Evolutionary conservation across 2,329 filamentous ascomycete genomes (phyloP).

Genomic region (Sporothrix phasma): DNA sequence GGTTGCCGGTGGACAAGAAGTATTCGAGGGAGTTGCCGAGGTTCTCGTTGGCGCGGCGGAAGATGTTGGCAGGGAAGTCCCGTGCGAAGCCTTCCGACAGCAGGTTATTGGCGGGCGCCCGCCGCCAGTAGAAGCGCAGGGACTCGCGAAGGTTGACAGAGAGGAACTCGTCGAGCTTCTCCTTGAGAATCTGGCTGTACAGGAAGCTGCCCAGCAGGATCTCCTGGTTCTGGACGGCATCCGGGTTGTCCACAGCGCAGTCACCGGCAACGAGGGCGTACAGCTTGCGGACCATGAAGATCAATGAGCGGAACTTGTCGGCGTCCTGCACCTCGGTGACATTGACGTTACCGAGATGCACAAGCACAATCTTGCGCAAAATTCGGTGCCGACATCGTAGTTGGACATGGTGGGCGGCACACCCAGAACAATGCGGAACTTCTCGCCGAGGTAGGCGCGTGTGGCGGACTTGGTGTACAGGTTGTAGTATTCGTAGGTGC

Average conservation of each 20-base stretch:
- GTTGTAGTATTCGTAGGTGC: constrained; percentile 86
- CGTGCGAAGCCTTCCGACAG: constrained; percentile 65
- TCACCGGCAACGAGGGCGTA: constrained; percentile 89
- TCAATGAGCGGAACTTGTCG: constrained; percentile 87
- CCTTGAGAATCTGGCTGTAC: constrained; percentile 92
- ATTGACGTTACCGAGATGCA: constrained; percentile 78
- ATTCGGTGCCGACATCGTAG: constrained; percentile 83
- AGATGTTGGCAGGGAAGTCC: constrained; percentile 69
- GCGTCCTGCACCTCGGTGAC: constrained; percentile 75
- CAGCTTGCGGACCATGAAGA: constrained; percentile 95
- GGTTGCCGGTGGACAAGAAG: constrained; percentile 90
- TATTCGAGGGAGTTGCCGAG: constrained; percentile 83
- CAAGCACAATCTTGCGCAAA: constrained; percentile 83
- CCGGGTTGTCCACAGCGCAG: constrained; percentile 87
- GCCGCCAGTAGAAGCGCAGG: constrained; percentile 48
- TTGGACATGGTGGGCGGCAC: constrained; percentile 76
- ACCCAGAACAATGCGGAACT: constrained; percentile 80
- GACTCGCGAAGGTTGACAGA: constrained; percentile 40
- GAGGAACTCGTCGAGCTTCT: constrained; percentile 84
- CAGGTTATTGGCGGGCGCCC: constrained; percentile 57
- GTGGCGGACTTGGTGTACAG: constrained; percentile 76
- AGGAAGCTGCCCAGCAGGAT: constrained; percentile 86
- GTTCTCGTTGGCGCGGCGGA: constrained; percentile 77
- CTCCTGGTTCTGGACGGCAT: constrained; percentile 94
- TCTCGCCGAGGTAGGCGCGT: constrained; percentile 75